A percentile compares a stretch with the other conserved stretches of the same genome.
phyloP scores from a whole-genome alignment of 495 filamentous ascomycete species.

The Aspergillus diversus region DNA sequence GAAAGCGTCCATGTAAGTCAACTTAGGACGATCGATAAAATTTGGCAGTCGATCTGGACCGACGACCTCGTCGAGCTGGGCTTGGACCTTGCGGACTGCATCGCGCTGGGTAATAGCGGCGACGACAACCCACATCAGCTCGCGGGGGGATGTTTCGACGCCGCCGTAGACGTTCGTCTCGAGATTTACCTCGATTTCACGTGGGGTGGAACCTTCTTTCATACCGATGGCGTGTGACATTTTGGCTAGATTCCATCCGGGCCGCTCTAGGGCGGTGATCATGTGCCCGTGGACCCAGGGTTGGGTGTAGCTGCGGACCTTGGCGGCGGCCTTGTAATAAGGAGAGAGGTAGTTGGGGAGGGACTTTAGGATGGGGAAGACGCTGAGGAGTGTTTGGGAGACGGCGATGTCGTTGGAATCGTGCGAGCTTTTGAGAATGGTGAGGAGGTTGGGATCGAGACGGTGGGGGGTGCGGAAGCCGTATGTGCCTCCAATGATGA shows the following conservation, averaged over 20 bases:
- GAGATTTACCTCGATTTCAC: neutral
- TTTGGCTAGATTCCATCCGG: neutral
- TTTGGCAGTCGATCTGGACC: neutral
- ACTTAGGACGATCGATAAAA: conserved; percentile 9
- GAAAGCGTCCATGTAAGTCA: conserved; percentile 8
- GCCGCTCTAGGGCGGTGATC: neutral
- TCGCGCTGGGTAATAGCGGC: neutral
- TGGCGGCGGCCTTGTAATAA: neutral
- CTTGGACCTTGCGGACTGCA: neutral
- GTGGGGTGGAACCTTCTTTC: neutral
- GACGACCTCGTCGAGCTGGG: conserved; percentile 1
- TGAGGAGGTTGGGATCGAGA: neutral
- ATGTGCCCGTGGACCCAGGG: neutral
- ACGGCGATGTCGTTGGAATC: neutral
- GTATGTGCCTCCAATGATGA: neutral
- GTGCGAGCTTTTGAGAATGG: neutral
- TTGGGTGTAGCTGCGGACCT: neutral
- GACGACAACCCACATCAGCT: neutral
- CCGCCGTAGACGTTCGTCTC: neutral
- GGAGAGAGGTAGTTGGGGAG: neutral
- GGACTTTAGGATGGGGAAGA: neutral
- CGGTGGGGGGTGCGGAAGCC: neutral
- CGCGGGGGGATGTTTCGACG: neutral
- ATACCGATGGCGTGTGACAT: neutral
- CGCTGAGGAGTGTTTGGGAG: neutral